Conservation (phyloP, 495 filamentous ascomycete genomes). For the Daldinia caldariorum region DNA sequence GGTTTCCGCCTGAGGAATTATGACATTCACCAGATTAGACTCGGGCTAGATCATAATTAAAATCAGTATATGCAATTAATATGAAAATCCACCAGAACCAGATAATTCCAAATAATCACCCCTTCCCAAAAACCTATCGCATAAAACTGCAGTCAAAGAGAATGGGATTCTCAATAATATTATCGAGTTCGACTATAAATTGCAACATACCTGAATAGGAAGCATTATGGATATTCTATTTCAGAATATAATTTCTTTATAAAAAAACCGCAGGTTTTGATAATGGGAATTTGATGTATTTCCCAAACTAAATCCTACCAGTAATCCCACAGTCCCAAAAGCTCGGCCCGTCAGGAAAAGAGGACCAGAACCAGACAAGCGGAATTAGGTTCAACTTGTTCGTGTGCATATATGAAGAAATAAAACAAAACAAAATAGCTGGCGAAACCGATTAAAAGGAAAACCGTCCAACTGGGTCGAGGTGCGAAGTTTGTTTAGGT, state of each 20-base stretch:
- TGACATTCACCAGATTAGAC: constrained; percentile 54
- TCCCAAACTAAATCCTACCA: constrained; percentile 25
- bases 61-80: constrained; percentile 19
- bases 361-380: constrained; percentile 32
- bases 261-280: constrained; percentile 8
- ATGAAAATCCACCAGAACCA: neutral
- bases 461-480: constrained; percentile 42
- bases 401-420: constrained; percentile 28
- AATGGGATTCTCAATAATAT: constrained; percentile 7
- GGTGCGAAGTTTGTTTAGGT: constrained; percentile 35
- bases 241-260: neutral
- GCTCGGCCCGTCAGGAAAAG: constrained; percentile 29
- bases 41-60: constrained; percentile 42
- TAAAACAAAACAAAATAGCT: too few species aligned
- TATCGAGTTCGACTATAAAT: constrained; percentile 17
- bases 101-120: neutral
- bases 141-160: neutral
- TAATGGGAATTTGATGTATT: constrained; percentile 20
- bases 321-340: constrained; percentile 24
- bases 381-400: constrained; percentile 34
- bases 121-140: constrained; percentile 12
- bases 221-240: constrained; percentile 31
- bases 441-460: constrained; percentile 22
- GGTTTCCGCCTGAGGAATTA: constrained; percentile 57
- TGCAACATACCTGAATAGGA: constrained; percentile 44